Evolutionary conservation across 2,329 filamentous ascomycete species (phyloP), one percentile per base, ranked within the genome.

Genomic region (Zymoseptoria brevis): DNA sequence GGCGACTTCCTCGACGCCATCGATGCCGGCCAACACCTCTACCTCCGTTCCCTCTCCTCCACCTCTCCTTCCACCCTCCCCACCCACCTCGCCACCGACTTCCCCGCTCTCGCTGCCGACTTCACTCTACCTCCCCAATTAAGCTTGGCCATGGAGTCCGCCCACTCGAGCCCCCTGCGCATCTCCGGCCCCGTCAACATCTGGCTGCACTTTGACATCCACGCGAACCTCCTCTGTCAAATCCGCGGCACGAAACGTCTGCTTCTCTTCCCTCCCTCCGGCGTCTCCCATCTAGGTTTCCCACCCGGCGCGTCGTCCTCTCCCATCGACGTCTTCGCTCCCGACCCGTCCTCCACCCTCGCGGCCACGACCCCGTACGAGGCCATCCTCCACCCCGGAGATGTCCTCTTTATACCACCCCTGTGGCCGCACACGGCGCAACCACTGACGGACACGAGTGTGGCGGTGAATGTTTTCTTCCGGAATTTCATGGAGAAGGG

Each of bases 391-490:
- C 72, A 78, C 0, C 83, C 87, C 0, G 90, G 90, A 1, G 90
- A 96, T 59, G 80, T 92, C 1, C 75, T 96, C 8, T 93, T 89
- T 72, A 80, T 96, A 29, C 91, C 91, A 0, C 84, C 89, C 0
- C 80, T 94, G 66, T 96, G 92, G 91, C 80, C 89, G 11, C 92
- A 96, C 72, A 87, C 90, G 0, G 87, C 86, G 1, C 79, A 81
- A 0, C 85, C 87, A 81, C 71, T 73, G 1, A 68, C 73, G 22
- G 72, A 71, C 3, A 72, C 84, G 60, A 91, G 89, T 66, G 79
- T 96, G 7, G 89, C 89, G 0, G 86, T 96, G n/a, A 96, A 96
- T 71, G 82, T 93, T 26, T 96, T 96, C 77, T 96, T 95, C 75
- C 84, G 85, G 50, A 87, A 86, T 62, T 54, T 71, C 22, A 48